Evolutionary conservation across 2,329 filamentous ascomycete genomes (phyloP).

Genomic region (Colletotrichum sp.): DNA sequence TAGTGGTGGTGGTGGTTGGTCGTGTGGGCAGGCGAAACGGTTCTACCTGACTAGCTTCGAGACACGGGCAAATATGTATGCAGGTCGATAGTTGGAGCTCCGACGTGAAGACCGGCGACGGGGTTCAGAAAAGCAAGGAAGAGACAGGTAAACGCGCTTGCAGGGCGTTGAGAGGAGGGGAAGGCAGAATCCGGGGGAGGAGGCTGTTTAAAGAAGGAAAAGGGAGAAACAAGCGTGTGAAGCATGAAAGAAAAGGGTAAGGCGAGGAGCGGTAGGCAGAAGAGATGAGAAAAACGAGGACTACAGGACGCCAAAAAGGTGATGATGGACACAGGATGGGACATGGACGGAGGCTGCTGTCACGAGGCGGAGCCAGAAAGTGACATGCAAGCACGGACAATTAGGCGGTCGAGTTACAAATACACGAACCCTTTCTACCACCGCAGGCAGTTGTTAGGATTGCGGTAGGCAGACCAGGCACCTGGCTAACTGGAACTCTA

Average conservation of each 20-base stretch:
- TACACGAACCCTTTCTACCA: neutral
- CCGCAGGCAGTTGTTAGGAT: neutral
- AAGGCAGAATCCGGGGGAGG: neutral
- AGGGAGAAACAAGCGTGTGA: neutral
- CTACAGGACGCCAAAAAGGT: neutral
- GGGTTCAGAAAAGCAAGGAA: neutral
- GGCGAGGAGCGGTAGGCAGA: neutral
- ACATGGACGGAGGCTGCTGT: neutral
- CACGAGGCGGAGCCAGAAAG: conserved; percentile 15
- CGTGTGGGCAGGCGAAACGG: neutral
- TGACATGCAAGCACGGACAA: conserved; percentile 16
- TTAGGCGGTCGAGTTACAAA: neutral
- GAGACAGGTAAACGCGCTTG: neutral
- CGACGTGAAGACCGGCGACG: neutral
- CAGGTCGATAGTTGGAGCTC: neutral
- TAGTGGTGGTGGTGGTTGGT: neutral
- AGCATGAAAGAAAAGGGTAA: neutral
- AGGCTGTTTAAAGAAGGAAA: neutral
- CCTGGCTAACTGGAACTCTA: neutral
- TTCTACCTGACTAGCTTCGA: neutral
- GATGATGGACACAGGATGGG: conserved; percentile 2
- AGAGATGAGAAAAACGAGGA: neutral
- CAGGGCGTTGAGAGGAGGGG: neutral
- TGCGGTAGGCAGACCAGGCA: neutral
- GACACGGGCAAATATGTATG: neutral